Base-by-base conservation (phyloP, 2,329 filamentous ascomycete species). In the Penicillium frequentans region DNA sequence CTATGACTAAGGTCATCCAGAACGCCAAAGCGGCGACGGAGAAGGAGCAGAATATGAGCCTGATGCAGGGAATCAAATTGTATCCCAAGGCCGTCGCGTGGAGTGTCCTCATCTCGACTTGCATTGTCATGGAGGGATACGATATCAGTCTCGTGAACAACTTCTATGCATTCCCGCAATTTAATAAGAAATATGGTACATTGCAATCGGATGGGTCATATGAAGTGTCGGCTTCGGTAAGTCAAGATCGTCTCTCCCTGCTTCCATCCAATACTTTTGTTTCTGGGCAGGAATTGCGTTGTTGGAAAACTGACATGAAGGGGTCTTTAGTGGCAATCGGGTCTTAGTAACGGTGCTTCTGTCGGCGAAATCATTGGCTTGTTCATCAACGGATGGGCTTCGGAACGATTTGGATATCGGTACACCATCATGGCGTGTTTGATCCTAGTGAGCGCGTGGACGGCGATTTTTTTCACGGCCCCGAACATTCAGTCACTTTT, bases 61-160 rank as follows among this genome's bases (percentile, higher is more conserved):
- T 96, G 56, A 70, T 84, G 71, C 86, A 96, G 77, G 91, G 90
- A 60, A 82, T 96, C 73, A 86, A 81, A 69, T 81, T 95, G 26
- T 96, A 96, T 70, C 91, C 91, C 57, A 93, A 96, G 78, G 92
- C 92, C 23, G 87, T 96, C 55, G 83, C 79, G 23, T 96, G 91
- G 90, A 91, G 87, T 66, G 69, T 96, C 50, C 79, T 96, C 57
- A 93, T 96, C 73, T 93, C 89, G n/a, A 93, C 90, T 0, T 93
- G 90, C 71, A 95, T 96, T 68, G 86, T 85, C 67, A 96, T 96
- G 92, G 91, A 96, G 74, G 91, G 90, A 33, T 96, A 93, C 77
- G 91, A 96, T 70, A 81, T 95, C 57, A 87, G 85, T 67, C 79
- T 96, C 52, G 85, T 95, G 67, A 91, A 88, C 78, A 93, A 93